Conservation (phyloP, 306 rosid genomes). For the Hippophae gyantsensis region DNA sequence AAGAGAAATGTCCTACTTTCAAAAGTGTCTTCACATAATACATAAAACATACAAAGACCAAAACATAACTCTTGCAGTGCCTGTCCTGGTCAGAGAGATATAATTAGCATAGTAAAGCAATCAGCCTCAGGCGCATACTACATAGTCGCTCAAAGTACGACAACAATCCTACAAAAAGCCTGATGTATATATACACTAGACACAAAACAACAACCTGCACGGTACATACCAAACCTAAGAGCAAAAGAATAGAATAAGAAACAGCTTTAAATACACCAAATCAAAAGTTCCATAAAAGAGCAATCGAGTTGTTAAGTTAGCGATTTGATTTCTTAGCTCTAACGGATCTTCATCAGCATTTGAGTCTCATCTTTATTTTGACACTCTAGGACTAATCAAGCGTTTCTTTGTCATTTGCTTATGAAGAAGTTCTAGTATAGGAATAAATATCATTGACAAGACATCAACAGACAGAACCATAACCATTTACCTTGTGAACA, state of each 20-base stretch:
- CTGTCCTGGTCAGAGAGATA: conserved; percentile 95
- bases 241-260: too few relatives aligned
- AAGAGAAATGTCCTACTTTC: conserved; percentile 34
- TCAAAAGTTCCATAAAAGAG: too few relatives aligned
- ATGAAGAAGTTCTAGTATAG: too few relatives aligned
- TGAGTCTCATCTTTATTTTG: too few relatives aligned
- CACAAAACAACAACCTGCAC: conserved; percentile 96
- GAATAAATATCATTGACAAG: too few relatives aligned
- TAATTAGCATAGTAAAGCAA: conserved; percentile 85
- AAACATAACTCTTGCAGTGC: conserved; percentile 33
- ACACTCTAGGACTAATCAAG: too few relatives aligned
- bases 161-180: conserved; percentile 91
- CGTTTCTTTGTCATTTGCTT: too few relatives aligned
- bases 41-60: conserved; percentile 68
- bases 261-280: too few relatives aligned
- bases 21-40: conserved; percentile 55
- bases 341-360: too few relatives aligned
- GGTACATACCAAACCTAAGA: conserved; percentile 15
- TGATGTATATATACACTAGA: conserved; percentile 86
- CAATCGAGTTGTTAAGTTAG: too few relatives aligned
- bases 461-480: conserved; percentile 3
- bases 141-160: conserved; percentile 87
- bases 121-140: conserved; percentile 87
- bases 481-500: conserved; percentile 73
- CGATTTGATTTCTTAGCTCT: too few relatives aligned